Evolutionary conservation across 2,329 filamentous ascomycete species (phyloP), one percentile per base, ranked within the genome.

Genomic region (Claviceps fusiformis): DNA sequence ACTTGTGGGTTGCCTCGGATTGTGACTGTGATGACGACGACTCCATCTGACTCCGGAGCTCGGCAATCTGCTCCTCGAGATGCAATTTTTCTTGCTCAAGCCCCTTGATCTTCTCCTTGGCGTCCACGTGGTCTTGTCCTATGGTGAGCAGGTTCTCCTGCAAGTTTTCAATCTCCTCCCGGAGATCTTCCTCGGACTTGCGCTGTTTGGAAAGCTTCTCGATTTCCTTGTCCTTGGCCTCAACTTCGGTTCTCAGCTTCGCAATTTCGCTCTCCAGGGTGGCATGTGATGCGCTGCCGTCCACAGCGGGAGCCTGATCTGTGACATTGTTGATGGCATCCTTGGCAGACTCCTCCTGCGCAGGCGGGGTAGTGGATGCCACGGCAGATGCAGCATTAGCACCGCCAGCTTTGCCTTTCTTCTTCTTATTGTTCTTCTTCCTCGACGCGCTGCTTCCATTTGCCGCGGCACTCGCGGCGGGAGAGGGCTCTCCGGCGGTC

Each of bases 351-450:
- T 50, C 66, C 5, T 70, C 62, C 54, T 75, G 73, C 24, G 72
- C 67, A 8, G 64, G 61, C 8, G 64, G 58, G 6, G 63, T 51
- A n/a, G 71, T 68, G 9, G 74, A 69, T 29, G 51, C 17, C 15
- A 29, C 33, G 7, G 48, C 33, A 39, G 33, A 33, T 39, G 33
- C n/a, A 17, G 48, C n/a, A 49, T 17, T 13, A 37, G 47, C 47
- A 29, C 11, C 31, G 3, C 69, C 68, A 59, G 79, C 81, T 74
- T 91, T 92, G 70, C 85, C 87, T 78, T 95, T 95, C 75, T 92
- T 95, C 67, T 90, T 95, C 69, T 88, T 91, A 70, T 89, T 95
- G 69, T 89, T 95, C 71, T 90, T 92, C 57, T 77, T 80, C 57
- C 75, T 74, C 0, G 64, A 64, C 24, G 24, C 24, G 3, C 59